Evolutionary conservation across 106 monocot genomes (phyloP), one percentile per base, ranked within the genome.

Genomic region (Platanthera guangdongensis): DNA sequence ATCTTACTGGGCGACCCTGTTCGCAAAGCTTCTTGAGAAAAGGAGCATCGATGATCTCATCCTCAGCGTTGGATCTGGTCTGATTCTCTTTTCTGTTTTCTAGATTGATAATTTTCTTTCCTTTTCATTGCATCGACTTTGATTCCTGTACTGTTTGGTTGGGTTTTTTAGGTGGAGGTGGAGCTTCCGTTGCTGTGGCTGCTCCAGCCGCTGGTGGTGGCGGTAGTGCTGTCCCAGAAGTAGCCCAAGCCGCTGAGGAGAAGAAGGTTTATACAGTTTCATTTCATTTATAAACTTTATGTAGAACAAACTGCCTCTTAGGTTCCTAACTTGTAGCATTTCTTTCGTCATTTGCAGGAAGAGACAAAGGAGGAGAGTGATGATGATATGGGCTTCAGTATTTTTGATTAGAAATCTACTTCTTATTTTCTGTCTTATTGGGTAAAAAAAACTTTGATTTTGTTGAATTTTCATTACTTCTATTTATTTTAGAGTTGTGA

Each of bases 21-120:
- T 90, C 45, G 86, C 83, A n/a, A 90, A 87, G 82, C 84, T 90
- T 19, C 78, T 90, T n/a, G 82, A 90, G 86, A 86, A 85, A 80
- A 77, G 57, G 53, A 86, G 63, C 72, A 75, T 90, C 32, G 86
- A 90, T 18, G 84, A 86, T 67, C 86, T 90, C 75, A 90, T 90
- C 72, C 54, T 81, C 47, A 84, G 76, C 39, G 77, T 86, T 60
- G 86, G 86, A 84, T 82, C 86, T 19, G 90, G 90, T 87, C 22
- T 13, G 70, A 48, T 9, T 62, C 22, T 2, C 4, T 62, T 4
- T 62, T 62, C 6, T 62, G 62, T 62, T 75, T 51, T 22, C 4
- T 47, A 30, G 3, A 18, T 10, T 72, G 19, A 51, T 19, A 70
- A 47, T 16, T 70, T 21, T 22, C 51, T 5, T 21, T 19, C 9